Evolutionary conservation across 139 green algal species (phyloP), one percentile per base, ranked within the genome.

Genomic region (Penium margaritaceum): DNA sequence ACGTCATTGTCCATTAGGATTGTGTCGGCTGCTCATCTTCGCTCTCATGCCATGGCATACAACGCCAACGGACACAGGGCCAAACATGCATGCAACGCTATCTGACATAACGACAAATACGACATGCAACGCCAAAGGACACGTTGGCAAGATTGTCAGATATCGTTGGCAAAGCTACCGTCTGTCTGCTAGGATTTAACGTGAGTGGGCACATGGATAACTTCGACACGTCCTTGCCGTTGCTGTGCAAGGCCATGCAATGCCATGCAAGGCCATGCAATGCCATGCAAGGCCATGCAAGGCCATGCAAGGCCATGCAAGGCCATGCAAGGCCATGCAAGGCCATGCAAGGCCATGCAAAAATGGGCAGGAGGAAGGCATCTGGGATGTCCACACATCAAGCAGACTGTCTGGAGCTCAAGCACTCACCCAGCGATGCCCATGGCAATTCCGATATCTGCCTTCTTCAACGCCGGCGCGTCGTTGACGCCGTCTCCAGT

Each of bases 401-500:
- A 19, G 19, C 5, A 19, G 17, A 54, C 19, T 3, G 43, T 19
- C 43, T 19, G 21, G 17, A 54, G 43, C 43, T 27, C 17, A 15
- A 66, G 1, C 1, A 14, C 67, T 29, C 67, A 61, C 55, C 58
- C 67, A 19, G 89, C 82, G 44, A 86, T 87, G 43, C 83, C 65
- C 39, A 95, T 90, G 27, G 90, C 90, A 61, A 96, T 92, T 46
- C 90, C 90, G 9, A 95, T 84, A 71, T 95, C 88, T 14, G 89
- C 89, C 30, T 80, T 81, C 81, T 93, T 94, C 2, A 96, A 80
- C 1, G 90, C 90, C 6, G 89, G 89, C 0, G 90, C 90, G 73
- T 95, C 90, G 77, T 96, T 96, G 34, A 96, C 91, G 39, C 91
- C 91, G 72, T 96, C 90, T 35, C 90, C 90, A 3, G 90, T 96